Conservation (phyloP, 805 yeast species). For the Sungouiozyma intestinalis region DNA sequence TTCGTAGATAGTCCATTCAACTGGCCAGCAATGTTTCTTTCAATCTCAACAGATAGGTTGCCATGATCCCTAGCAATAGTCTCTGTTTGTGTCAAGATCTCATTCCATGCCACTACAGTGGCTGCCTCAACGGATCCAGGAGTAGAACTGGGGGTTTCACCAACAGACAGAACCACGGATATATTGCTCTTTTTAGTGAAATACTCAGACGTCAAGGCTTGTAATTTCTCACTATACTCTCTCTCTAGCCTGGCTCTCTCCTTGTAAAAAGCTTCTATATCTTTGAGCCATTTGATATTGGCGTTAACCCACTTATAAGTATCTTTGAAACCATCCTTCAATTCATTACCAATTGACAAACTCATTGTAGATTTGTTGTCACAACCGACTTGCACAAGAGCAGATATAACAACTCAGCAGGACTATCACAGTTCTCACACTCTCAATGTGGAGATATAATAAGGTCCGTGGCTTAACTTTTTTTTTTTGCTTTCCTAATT, state of each 20-base stretch:
- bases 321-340: constrained; percentile 68
- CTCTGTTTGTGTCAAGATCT: constrained; percentile 76
- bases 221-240: constrained; percentile 66
- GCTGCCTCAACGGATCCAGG: constrained; percentile 94
- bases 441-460: no score
- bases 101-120: constrained; percentile 81
- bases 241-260: constrained; percentile 75
- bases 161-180: constrained; percentile 67
- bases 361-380: constrained; percentile 11
- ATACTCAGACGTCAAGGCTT: constrained; percentile 53
- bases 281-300: constrained; percentile 66
- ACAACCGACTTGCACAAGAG: no score
- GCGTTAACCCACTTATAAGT: constrained; percentile 72
- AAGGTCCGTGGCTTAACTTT: no score
- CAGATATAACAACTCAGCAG: no score
- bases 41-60: constrained; percentile 50
- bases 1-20: constrained; percentile 42
- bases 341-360: constrained; percentile 52
- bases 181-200: constrained; percentile 66
- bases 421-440: no score
- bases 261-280: constrained; percentile 71
- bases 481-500: no score
- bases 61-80: constrained; percentile 57
- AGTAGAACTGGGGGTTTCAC: constrained; percentile 80
- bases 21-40: constrained; percentile 50